These are phyloP conservation scores for Scenedesmus sp. DNA, from an alignment of 163 green algal species.

Conservation along the genomic window DNA sequence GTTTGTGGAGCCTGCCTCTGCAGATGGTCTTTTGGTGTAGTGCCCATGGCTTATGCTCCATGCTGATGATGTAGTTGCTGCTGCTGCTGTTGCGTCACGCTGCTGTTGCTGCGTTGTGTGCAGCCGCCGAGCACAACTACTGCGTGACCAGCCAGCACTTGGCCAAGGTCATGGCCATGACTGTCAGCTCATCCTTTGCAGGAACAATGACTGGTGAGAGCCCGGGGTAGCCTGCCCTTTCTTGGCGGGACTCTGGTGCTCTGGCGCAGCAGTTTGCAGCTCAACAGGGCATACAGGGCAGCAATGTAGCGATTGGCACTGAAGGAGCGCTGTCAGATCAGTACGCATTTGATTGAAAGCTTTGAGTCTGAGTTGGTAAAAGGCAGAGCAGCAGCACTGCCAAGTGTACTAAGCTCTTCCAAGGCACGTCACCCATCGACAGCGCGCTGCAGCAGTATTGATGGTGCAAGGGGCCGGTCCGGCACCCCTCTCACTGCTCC, in stretches of 20 bases:
- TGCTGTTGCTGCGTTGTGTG: neutral
- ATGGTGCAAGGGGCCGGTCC: neutral
- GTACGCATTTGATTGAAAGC: no score
- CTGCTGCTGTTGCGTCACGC: neutral
- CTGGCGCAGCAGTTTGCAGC: neutral
- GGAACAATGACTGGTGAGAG: slow-evolving; percentile 47
- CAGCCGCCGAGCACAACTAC: slow-evolving; percentile 49
- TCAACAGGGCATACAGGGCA: no score
- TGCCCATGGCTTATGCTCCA: neutral
- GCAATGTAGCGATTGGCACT: no score
- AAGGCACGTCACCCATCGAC: no score
- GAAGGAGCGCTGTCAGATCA: no score
- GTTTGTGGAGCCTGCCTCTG: neutral
- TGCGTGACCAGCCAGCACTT: slow-evolving; percentile 52
- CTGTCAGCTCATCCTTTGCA: slow-evolving; percentile 47
- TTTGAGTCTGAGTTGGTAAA: no score
- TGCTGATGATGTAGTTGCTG: neutral
- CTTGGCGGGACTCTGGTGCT: neutral
- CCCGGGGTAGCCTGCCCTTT: neutral
- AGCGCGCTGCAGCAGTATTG: no score
- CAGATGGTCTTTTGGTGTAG: neutral
- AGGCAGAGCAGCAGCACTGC: no score
- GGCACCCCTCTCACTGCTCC: neutral
- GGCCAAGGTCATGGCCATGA: slow-evolving; percentile 49
- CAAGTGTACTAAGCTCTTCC: no score